Evolutionary conservation across 2,329 filamentous ascomycete genomes (phyloP), one percentile per base, ranked within the genome.

Genomic region (Phaeomoniella chlamydospora): DNA sequence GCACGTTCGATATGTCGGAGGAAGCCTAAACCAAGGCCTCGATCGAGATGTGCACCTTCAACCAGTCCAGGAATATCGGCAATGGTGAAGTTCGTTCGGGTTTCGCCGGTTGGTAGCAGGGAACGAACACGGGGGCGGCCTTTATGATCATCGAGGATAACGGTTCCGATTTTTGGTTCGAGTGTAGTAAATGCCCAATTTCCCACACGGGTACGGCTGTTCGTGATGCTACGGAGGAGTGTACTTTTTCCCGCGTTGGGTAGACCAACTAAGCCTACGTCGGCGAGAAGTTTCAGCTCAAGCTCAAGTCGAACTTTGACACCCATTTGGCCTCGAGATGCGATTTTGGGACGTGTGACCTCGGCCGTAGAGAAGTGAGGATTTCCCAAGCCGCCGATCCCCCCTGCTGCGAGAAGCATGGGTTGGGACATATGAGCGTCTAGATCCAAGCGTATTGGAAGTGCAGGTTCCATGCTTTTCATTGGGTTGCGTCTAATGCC

Each of bases 171-270:
- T 47, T 93, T 94, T 2, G 90, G 90, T 46, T 87, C 80, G 5
- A 98, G 67, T 0, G 90, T 98, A 3, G 90, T 98, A 55, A 98
- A 98, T 6, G 86, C 88, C 90, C 90, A 98, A 54, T 82, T 78
- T 29, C 90, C 90, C 3, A 98, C 77, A 29, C 90, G 74, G 2
- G 90, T 84, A 40, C 86, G 79, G 53, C 83, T 92, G 55, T 87
- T 87, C 48, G 79, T 93, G 48, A 98, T 64, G 3, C 87, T 79
- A 13, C 90, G 77, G 12, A 96, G 70, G 2, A 98, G 68, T 0
- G 90, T 96, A 53, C 83, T 92, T 60, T 98, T 98, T 5, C 90
- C 90, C 3, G 88, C 90, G 54, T 98, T 98, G 2, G 90, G 90
- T 12, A 96, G 72, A 1, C 90, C 90, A 12, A 98, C 90, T 2